Percentiles rank a stretch among this genome's conserved stretches.
phyloP scores from a whole-genome alignment of 129 eudicot genomes.

The Helichrysum umbraculigerum region DNA sequence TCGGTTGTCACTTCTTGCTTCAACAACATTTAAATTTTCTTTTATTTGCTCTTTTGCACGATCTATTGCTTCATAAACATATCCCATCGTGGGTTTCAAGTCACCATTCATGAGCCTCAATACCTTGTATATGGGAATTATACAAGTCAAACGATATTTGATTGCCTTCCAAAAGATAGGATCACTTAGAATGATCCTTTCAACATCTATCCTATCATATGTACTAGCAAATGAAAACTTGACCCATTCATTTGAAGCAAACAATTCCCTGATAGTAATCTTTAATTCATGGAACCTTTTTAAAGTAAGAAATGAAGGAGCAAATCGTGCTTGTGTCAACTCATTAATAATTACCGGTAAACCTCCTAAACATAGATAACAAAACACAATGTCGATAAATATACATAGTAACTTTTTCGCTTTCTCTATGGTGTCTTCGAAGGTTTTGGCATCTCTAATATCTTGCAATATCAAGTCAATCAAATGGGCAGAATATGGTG shows the following conservation, averaged over 20 bases:
- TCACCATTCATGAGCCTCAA: constrained; percentile 9
- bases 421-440: not conserved
- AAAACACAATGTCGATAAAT: not conserved
- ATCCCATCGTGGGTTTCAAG: not conserved
- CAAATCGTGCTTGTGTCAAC: not conserved
- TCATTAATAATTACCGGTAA: not conserved
- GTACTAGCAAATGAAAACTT: not conserved
- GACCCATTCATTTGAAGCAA: constrained; percentile 5
- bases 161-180: not conserved
- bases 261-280: not conserved
- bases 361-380: not conserved
- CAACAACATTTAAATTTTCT: not conserved
- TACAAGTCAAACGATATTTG: not conserved
- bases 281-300: not conserved
- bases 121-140: not conserved
- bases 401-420: not conserved
- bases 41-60: not conserved
- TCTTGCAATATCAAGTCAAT: constrained; percentile 1
- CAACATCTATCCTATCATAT: not conserved
- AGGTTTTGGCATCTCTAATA: not conserved
- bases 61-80: not conserved
- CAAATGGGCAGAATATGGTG: not conserved
- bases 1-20: no score
- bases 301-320: not conserved
- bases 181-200: not conserved